Conservation (phyloP, 2,329 filamentous ascomycete species). For the Neurospora sp. region DNA sequence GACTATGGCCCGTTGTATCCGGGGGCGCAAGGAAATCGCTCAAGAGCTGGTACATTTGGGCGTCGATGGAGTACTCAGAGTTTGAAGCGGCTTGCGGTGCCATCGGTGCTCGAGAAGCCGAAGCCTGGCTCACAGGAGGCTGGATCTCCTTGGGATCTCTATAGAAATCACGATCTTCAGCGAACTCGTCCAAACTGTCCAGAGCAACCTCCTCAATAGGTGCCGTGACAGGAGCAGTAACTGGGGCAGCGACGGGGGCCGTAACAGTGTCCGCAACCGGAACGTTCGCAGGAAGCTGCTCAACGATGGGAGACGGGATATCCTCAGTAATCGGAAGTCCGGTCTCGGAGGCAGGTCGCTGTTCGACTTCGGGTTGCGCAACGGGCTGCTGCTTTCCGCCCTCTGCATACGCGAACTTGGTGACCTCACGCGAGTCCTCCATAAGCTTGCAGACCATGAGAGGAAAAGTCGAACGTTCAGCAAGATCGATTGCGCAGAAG, state of each 20-base stretch:
- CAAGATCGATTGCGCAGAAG: constrained; percentile 38
- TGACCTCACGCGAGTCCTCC: constrained; percentile 8
- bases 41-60: constrained; percentile 38
- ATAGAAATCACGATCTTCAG: constrained; percentile 15
- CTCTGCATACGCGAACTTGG: constrained; percentile 12
- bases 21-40: constrained; percentile 38
- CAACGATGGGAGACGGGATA: background rate
- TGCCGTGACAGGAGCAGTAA: constrained; percentile 10
- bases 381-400: constrained; percentile 10
- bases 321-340: background rate
- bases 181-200: constrained; percentile 11
- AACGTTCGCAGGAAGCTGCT: background rate
- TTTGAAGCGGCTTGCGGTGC: constrained; percentile 1
- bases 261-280: background rate
- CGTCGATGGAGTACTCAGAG: constrained; percentile 23
- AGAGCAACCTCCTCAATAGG: background rate
- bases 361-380: background rate
- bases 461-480: constrained; percentile 31
- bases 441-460: constrained; percentile 17
- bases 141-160: constrained; percentile 6
- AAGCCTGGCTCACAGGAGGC: background rate
- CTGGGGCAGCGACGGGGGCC: background rate
- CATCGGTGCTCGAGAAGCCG: background rate
- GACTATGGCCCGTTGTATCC: constrained; percentile 16
- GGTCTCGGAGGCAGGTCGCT: background rate